Percentiles rank a stretch among this genome's conserved stretches.
Evolutionary conservation across 1,139 yeast genomes (phyloP).

Genomic region (Geotrichum fermentans): DNA sequence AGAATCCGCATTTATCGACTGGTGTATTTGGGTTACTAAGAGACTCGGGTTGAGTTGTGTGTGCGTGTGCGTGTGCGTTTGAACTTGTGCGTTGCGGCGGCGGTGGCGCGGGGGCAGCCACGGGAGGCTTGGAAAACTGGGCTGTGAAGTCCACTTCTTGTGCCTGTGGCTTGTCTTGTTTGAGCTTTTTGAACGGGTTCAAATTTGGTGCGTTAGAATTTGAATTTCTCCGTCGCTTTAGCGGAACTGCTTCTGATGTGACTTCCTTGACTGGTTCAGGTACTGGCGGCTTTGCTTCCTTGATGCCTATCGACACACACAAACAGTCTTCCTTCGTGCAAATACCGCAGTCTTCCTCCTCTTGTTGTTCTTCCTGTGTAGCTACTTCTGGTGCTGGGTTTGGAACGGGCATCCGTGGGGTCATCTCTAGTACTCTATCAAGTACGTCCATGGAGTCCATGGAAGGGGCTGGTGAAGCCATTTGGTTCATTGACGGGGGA

Average conservation of each 20-base stretch:
- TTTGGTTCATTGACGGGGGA: conserved; percentile 26
- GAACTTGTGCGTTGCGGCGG: conserved; percentile 1
- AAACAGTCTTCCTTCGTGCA: conserved; percentile 67
- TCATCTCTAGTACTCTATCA: conserved; percentile 40
- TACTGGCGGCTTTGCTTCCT: conserved; percentile 1
- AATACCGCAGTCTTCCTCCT: conserved; percentile 52
- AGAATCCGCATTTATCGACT: conserved; percentile 83
- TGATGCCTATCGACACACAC: conserved; percentile 58
- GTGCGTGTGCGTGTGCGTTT: not conserved
- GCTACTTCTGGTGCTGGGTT: conserved; percentile 16
- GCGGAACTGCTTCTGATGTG: conserved; percentile 8
- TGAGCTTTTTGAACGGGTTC: conserved; percentile 13
- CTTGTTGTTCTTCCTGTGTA: not conserved
- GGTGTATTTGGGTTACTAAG: conserved; percentile 36
- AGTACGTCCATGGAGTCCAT: conserved; percentile 34
- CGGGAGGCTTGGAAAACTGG: conserved; percentile 21
- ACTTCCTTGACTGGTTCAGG: not conserved
- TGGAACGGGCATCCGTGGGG: conserved; percentile 34
- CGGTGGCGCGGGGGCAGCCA: not conserved
- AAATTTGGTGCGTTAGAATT: conserved; percentile 3
- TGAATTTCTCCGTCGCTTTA: conserved; percentile 12
- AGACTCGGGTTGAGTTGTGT: not conserved
- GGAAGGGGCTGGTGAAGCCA: conserved; percentile 43
- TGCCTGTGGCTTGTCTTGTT: conserved; percentile 1
- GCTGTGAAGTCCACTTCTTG: conserved; percentile 36